Evolutionary conservation across 202 grass and related monocot species (phyloP).

Genomic region (Digitaria exilis): DNA sequence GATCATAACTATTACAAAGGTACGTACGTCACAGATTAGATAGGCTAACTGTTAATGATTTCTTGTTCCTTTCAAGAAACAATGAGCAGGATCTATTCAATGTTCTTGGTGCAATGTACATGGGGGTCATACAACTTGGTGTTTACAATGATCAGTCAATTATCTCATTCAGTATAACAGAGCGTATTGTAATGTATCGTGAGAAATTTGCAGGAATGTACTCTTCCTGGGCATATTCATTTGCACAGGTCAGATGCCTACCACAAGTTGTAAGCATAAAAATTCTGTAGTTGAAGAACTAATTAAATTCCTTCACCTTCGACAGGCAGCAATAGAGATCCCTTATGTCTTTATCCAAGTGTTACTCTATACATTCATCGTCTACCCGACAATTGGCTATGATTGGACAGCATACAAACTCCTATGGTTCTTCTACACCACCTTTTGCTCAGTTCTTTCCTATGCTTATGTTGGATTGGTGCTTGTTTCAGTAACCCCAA

Average conservation of each 20-base stretch:
- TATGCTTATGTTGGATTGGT: conserved; percentile 29
- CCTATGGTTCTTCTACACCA: conserved; percentile 41
- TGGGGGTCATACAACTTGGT: conserved; percentile 17
- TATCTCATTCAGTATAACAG: conserved; percentile 44
- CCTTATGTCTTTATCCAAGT: conserved; percentile 56
- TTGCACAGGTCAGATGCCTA: conserved; percentile 51
- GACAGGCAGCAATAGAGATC: conserved; percentile 62
- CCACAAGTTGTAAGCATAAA: neutral
- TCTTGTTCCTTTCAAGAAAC: conserved; percentile 48
- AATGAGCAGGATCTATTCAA: conserved; percentile 80
- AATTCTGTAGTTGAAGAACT: neutral
- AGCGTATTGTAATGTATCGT: conserved; percentile 51
- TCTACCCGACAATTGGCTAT: conserved; percentile 41
- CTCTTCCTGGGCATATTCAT: conserved; percentile 58
- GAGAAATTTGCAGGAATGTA: conserved; percentile 67
- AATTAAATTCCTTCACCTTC: conserved; percentile 19
- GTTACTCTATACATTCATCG: conserved; percentile 38
- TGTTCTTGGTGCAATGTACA: conserved; percentile 63
- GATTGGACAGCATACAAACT: conserved; percentile 41
- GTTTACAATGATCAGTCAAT: conserved; percentile 39
- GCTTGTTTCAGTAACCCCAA: conserved; percentile 56
- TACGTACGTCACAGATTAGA: neutral
- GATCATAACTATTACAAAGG: conserved; percentile 8
- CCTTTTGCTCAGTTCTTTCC: conserved; percentile 42
- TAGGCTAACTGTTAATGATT: conserved; percentile 1